Percentiles rank a stretch among this genome's conserved stretches.
Evolutionary conservation across 2,329 filamentous ascomycete species (phyloP).

Genomic region (Aureobasidium sp.): DNA sequence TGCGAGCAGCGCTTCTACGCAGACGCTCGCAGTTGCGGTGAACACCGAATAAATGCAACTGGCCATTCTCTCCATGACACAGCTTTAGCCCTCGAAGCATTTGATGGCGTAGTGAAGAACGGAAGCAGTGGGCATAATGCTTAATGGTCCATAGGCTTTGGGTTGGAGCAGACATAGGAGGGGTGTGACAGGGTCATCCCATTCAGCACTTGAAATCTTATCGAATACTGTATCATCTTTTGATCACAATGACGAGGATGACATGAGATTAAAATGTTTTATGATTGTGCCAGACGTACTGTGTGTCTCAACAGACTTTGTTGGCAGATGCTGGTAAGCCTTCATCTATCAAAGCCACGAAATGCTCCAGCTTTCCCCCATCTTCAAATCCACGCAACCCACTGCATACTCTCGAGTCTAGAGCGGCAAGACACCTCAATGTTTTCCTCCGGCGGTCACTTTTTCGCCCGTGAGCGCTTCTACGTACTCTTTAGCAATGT

Average conservation of each 20-base stretch:
- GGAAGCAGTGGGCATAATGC: slow-evolving; percentile 71
- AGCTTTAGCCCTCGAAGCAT: slow-evolving; percentile 85
- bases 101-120: slow-evolving; percentile 84
- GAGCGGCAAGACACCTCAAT: slow-evolving; percentile 29
- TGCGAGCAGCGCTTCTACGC: slow-evolving; percentile 47
- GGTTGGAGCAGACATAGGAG: slow-evolving; percentile 49
- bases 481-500: slow-evolving; percentile 61
- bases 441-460: too few relatives aligned
- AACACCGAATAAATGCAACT: slow-evolving; percentile 69
- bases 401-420: not conserved
- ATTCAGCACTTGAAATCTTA: too few relatives aligned
- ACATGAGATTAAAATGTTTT: too few relatives aligned
- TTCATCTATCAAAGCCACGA: too few relatives aligned
- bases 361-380: not conserved
- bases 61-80: slow-evolving; percentile 59
- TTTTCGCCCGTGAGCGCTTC: slow-evolving; percentile 58
- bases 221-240: too few relatives aligned
- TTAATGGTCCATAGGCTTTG: slow-evolving; percentile 67
- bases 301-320: too few relatives aligned
- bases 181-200: too few relatives aligned
- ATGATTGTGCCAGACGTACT: too few relatives aligned
- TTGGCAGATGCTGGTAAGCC: too few relatives aligned
- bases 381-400: not conserved
- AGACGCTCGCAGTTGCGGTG: slow-evolving; percentile 62
- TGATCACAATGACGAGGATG: too few relatives aligned